phyloP scores from a whole-genome alignment of 1,139 yeast genomes.

The Geotrichum citri-aurantii region DNA sequence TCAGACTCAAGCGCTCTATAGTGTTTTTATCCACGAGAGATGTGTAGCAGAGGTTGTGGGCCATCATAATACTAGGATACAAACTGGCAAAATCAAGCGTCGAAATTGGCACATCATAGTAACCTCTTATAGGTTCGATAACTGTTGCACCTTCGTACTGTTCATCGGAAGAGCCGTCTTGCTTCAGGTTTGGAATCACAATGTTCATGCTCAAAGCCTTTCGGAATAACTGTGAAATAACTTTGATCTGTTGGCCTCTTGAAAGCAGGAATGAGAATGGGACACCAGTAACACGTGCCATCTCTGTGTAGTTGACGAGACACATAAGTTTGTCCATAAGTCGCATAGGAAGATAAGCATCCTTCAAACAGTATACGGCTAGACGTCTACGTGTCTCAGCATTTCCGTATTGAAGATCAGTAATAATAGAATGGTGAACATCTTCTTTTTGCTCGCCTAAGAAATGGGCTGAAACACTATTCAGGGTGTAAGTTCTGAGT shows the following conservation, averaged over 20 bases:
- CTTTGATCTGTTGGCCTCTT: conserved; percentile 97
- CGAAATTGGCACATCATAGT: conserved; percentile 94
- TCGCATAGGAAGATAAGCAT: conserved; percentile 86
- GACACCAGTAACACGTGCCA: conserved; percentile 99
- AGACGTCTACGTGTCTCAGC: conserved; percentile 88
- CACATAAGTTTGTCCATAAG: conserved; percentile 92
- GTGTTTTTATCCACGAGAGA: conserved; percentile 69
- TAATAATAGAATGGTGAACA: conserved; percentile 93
- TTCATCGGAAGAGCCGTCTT: conserved; percentile 73
- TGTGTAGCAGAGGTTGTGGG: conserved; percentile 94
- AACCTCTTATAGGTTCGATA: conserved; percentile 92
- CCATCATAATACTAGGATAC: conserved; percentile 99
- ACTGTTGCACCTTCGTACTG: conserved; percentile 99
- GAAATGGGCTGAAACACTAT: conserved; percentile 93
- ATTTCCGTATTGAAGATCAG: conserved; percentile 88
- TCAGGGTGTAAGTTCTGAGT: conserved; percentile 86
- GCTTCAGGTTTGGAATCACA: conserved; percentile 83
- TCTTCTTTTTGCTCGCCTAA: conserved; percentile 96
- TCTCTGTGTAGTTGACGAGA: conserved; percentile 92
- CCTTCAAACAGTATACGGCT: conserved; percentile 96
- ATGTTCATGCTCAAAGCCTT: conserved; percentile 82
- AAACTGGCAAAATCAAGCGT: conserved; percentile 95
- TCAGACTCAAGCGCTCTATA: conserved; percentile 57
- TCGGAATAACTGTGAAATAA: conserved; percentile 87
- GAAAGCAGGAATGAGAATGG: conserved; percentile 85